A percentile compares a stretch with the other conserved stretches of the same genome.
phyloP scores from a whole-genome alignment of 1,284 basidiomycete genomes.

The Kalmanozyma brasiliensis region DNA sequence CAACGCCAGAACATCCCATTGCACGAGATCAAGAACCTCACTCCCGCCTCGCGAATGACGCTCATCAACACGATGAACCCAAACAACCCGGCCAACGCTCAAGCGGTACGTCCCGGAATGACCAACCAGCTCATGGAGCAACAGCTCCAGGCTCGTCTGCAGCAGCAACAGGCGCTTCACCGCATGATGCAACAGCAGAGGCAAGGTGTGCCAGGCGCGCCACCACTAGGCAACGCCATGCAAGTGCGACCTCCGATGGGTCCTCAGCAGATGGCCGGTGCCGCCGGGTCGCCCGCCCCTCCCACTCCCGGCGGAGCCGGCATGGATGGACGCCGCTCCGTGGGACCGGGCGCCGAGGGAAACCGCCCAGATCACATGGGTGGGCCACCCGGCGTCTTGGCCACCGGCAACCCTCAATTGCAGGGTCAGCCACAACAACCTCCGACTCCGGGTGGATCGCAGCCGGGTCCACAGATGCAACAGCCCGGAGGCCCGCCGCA shows the following conservation, averaged over 20 bases:
- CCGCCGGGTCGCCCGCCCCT: conserved; percentile 34
- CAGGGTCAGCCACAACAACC: conserved; percentile 19
- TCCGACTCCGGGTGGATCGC: background rate
- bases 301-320: conserved; percentile 33
- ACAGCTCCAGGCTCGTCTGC: conserved; percentile 56
- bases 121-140: conserved; percentile 47
- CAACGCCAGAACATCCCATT: conserved; percentile 58
- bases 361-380: conserved; percentile 40
- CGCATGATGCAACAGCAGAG: conserved; percentile 57
- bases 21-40: conserved; percentile 64
- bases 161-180: conserved; percentile 55
- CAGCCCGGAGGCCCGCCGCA: conserved; percentile 23
- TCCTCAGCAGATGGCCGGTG: conserved; percentile 38
- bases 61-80: conserved; percentile 58
- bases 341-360: conserved; percentile 35
- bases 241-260: conserved; percentile 44
- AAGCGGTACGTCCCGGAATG: conserved; percentile 41
- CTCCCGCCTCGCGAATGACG: conserved; percentile 53
- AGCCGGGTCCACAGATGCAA: conserved; percentile 24
- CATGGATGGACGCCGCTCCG: conserved; percentile 44
- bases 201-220: conserved; percentile 33
- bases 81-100: conserved; percentile 45
- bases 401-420: conserved; percentile 21
- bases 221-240: conserved; percentile 33
- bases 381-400: conserved; percentile 23